Evolutionary conservation across 164 flowering plant species (phyloP).

Genomic region (Stephania yunnanensis): DNA sequence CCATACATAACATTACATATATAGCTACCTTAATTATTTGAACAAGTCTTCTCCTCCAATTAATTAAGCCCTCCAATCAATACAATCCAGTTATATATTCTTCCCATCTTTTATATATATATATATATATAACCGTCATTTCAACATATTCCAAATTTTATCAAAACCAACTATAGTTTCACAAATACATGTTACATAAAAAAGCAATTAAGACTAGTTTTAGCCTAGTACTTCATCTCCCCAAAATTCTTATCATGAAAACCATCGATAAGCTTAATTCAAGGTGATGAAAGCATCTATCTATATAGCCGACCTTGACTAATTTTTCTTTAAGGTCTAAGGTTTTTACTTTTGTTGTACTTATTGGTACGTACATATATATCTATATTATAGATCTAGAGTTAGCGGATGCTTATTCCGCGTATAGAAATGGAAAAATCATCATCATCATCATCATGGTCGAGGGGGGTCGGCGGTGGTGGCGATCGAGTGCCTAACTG

Average conservation of each 20-base stretch:
- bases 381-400: background rate
- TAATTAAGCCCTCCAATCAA: background rate
- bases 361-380: too few relatives aligned
- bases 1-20: background rate
- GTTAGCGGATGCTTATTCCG: background rate
- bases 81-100: background rate
- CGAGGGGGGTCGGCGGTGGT: conserved; percentile 27
- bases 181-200: too few relatives aligned
- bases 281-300: background rate
- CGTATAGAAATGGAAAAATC: background rate
- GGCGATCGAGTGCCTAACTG: conserved; percentile 79
- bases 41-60: background rate
- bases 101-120: background rate
- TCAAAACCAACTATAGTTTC: background rate
- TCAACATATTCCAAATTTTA: background rate
- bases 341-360: background rate
- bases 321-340: background rate
- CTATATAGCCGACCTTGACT: background rate
- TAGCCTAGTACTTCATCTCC: too few relatives aligned
- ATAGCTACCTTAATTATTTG: background rate
- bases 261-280: too few relatives aligned
- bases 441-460: background rate
- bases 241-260: too few relatives aligned
- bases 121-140: background rate
- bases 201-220: too few relatives aligned